Conservation (phyloP, 768 basidiomycete species). For the Kwoniella bestiolae region DNA sequence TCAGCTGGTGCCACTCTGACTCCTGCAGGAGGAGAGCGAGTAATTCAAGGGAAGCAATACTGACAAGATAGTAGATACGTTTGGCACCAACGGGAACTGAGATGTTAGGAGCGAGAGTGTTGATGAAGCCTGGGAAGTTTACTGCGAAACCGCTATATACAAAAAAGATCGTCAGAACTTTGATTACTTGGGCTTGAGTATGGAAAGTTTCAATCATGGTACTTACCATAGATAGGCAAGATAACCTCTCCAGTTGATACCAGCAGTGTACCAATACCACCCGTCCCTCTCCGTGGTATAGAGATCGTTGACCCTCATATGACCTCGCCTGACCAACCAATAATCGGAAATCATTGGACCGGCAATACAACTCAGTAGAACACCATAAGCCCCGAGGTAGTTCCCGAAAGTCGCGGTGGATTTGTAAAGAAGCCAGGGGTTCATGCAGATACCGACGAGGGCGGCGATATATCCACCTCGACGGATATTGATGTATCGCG, state of each 20-base stretch:
- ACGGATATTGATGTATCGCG: constrained; percentile 80
- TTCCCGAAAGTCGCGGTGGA: constrained; percentile 76
- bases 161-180: constrained; percentile 69
- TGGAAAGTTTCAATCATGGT: not conserved
- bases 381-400: constrained; percentile 80
- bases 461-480: constrained; percentile 84
- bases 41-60: not conserved
- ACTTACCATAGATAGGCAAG: constrained; percentile 49
- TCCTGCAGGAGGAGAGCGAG: too few species aligned
- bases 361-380: constrained; percentile 70
- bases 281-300: constrained; percentile 66
- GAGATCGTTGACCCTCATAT: constrained; percentile 72
- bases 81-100: constrained; percentile 71
- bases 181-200: constrained; percentile 49
- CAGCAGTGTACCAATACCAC: constrained; percentile 77
- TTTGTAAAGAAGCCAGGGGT: constrained; percentile 67
- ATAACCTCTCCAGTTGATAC: constrained; percentile 70
- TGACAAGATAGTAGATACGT: constrained; percentile 56
- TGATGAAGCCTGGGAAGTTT: constrained; percentile 80
- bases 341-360: constrained; percentile 85
- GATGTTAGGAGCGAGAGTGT: constrained; percentile 63
- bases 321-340: constrained; percentile 72
- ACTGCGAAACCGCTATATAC: constrained; percentile 69
- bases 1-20: not conserved
- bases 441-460: constrained; percentile 72